Percentiles rank a stretch among this genome's conserved stretches.
Evolutionary conservation across 108 stramenopile species (phyloP).

Genomic region (Asterionellopsis glacialis): DNA sequence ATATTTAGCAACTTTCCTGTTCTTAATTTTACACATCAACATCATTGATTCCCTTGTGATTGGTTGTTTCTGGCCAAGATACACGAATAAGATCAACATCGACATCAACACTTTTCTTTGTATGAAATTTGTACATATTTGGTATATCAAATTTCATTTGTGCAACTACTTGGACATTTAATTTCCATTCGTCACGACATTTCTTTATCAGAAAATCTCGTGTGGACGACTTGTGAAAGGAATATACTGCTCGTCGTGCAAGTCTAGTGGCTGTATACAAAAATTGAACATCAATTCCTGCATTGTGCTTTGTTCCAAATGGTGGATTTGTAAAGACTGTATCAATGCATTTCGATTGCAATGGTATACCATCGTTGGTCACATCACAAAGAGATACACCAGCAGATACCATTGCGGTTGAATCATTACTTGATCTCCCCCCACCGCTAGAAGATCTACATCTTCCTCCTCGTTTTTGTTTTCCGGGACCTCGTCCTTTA

Average conservation of each 20-base stretch:
- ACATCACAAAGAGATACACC: neutral
- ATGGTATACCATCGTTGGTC: conserved; percentile 55
- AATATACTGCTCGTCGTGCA: conserved; percentile 84
- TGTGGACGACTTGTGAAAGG: conserved; percentile 93
- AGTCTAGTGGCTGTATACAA: conserved; percentile 55
- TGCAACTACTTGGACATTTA: conserved; percentile 77
- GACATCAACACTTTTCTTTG: conserved; percentile 77
- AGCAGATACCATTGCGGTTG: neutral
- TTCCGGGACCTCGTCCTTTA: conserved; percentile 21
- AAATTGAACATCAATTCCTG: conserved; percentile 83
- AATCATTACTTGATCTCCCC: neutral
- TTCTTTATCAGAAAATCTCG: conserved; percentile 68
- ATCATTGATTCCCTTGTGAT: neutral
- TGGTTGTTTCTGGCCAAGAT: neutral
- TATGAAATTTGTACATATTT: conserved; percentile 90
- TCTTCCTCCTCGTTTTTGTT: conserved; percentile 26
- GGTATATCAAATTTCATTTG: conserved; percentile 94
- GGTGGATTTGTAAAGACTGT: conserved; percentile 87
- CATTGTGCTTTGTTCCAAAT: conserved; percentile 88
- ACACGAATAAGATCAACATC: conserved; percentile 91
- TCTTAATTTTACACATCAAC: neutral
- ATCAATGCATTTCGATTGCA: conserved; percentile 59
- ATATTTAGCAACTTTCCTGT: neutral
- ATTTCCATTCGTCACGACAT: conserved; percentile 63
- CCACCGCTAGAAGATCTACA: conserved; percentile 8